Evolutionary conservation across 2,329 filamentous ascomycete species (phyloP).

Genomic region (Capronia epimyces): DNA sequence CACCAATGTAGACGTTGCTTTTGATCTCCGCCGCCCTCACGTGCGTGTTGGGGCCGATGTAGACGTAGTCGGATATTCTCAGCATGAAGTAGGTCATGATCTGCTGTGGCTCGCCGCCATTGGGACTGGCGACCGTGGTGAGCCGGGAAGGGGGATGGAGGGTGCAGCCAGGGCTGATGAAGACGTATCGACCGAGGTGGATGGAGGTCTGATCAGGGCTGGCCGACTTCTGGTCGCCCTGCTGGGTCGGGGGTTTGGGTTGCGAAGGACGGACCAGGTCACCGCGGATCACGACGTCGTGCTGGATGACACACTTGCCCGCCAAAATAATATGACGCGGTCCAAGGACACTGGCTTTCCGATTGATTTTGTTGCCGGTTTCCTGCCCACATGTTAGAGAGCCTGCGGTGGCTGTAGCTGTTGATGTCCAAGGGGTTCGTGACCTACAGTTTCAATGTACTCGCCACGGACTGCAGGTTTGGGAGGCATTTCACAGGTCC

Average conservation of each 20-base stretch:
- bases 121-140: constrained; percentile 58
- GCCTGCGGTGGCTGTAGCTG: too few relatives aligned
- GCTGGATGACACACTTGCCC: constrained; percentile 91
- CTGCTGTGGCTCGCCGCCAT: constrained; percentile 3
- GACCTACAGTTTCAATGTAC: constrained; percentile 87
- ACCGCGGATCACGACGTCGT: constrained; percentile 87
- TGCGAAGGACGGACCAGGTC: constrained; percentile 66
- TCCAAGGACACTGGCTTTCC: constrained; percentile 83
- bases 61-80: constrained; percentile 91
- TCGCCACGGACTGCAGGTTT: constrained; percentile 72
- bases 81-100: constrained; percentile 77
- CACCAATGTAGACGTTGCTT: constrained; percentile 79
- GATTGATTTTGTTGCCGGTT: constrained; percentile 96
- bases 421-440: neutral
- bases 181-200: constrained; percentile 84
- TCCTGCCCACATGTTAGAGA: constrained; percentile 51
- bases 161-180: constrained; percentile 71
- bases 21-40: constrained; percentile 80
- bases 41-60: constrained; percentile 68
- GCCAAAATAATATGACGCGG: constrained; percentile 97
- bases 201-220: constrained; percentile 50
- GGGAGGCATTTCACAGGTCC: constrained; percentile 56
- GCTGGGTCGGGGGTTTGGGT: constrained; percentile 31
- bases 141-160: constrained; percentile 78
- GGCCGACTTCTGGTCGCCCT: constrained; percentile 35